phyloP scores from a whole-genome alignment of 345 rosid species.

The Hibiscus trionum region DNA sequence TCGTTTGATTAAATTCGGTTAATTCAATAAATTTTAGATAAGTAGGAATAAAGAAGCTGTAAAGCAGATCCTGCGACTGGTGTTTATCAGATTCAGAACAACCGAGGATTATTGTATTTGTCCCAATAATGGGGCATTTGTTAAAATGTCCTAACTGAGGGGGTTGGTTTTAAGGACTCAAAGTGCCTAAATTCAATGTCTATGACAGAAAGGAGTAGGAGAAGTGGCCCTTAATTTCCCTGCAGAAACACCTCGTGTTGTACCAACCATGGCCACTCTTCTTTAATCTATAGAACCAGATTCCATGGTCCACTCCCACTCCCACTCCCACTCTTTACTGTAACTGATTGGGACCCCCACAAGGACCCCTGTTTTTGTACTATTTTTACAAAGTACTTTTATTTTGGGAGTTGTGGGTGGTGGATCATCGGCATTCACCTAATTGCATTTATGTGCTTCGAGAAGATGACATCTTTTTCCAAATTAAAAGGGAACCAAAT shows the following conservation, averaged over 20 bases:
- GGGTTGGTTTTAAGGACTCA: not conserved
- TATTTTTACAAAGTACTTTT: not conserved
- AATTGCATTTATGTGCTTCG: slow-evolving; percentile 17
- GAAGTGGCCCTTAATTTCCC: not conserved
- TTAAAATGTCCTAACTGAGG: not conserved
- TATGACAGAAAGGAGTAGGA: not conserved
- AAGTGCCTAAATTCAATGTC: slow-evolving; percentile 7
- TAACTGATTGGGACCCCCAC: slow-evolving; percentile 2
- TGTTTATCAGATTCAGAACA: not conserved
- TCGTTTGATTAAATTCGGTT: too few relatives aligned
- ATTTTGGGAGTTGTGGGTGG: slow-evolving; percentile 10
- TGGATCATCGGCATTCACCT: slow-evolving; percentile 25
- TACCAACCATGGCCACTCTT: slow-evolving; percentile 3
- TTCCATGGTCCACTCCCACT: slow-evolving; percentile 18
- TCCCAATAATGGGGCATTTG: slow-evolving; percentile 3
- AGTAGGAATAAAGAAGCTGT: too few relatives aligned
- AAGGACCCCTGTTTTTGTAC: too few relatives aligned
- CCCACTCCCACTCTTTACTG: not conserved
- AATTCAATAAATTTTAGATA: too few relatives aligned
- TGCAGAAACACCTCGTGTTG: not conserved
- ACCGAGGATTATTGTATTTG: not conserved
- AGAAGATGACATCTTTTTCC: slow-evolving; percentile 14
- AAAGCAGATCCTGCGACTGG: not conserved
- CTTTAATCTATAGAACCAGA: slow-evolving; percentile 17
- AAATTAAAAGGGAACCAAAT: not conserved